Conservation (phyloP, 1,284 basidiomycete species). For the Tetrapyrgos nigripes region DNA sequence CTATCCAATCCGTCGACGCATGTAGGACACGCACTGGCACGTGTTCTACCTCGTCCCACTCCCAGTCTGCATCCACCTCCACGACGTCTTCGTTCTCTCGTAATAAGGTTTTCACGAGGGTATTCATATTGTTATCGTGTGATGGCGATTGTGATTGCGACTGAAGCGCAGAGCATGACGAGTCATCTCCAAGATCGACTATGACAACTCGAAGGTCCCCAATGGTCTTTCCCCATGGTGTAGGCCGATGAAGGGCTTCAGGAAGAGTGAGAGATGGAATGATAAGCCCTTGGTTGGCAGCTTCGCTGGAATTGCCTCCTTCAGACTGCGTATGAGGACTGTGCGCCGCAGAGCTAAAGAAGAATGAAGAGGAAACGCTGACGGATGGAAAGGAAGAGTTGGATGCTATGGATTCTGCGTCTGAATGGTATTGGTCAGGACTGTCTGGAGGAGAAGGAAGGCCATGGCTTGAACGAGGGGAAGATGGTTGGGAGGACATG, state of each 20-base stretch:
- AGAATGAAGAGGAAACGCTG: conserved; percentile 12
- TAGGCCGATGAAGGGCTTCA: conserved; percentile 7
- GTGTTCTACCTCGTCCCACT: conserved; percentile 55
- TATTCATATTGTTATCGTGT: background rate
- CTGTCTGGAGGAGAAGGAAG: conserved; percentile 4
- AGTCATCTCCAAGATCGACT: background rate
- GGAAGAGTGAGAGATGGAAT: conserved; percentile 15
- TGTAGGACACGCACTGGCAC: conserved; percentile 46
- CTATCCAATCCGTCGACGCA: conserved; percentile 74
- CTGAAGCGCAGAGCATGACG: background rate
- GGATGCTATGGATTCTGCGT: conserved; percentile 3
- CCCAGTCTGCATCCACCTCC: conserved; percentile 46
- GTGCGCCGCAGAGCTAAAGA: conserved; percentile 15
- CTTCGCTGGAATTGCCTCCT: conserved; percentile 7
- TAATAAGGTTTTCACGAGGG: conserved; percentile 42
- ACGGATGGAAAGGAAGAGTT: conserved; percentile 18
- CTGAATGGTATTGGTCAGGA: background rate
- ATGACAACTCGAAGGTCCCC: background rate
- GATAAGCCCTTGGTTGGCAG: conserved; percentile 6
- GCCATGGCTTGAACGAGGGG: conserved; percentile 4
- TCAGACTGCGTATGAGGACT: conserved; percentile 1
- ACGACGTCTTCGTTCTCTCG: conserved; percentile 71
- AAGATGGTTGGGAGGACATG: conserved; percentile 1
- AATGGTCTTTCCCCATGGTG: conserved; percentile 1
- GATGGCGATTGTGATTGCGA: background rate